Conservation (phyloP, 495 filamentous ascomycete genomes). For the Aspergillus olivimuriae region DNA sequence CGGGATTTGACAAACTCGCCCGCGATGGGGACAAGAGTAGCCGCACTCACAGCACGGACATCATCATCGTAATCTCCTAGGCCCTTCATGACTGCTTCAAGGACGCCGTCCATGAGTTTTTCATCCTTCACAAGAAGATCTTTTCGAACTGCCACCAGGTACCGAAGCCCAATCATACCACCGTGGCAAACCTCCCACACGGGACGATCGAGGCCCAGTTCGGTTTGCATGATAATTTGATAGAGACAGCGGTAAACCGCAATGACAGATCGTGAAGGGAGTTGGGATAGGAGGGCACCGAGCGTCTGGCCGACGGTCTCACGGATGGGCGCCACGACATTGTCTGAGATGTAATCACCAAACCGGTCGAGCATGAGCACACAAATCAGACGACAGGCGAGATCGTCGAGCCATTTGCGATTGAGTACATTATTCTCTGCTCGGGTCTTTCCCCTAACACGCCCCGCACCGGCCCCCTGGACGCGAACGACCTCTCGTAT, state of each 20-base stretch:
- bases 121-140: constrained; percentile 79
- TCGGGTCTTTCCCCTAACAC: constrained; percentile 60
- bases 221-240: constrained; percentile 85
- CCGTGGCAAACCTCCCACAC: constrained; percentile 96
- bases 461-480: constrained; percentile 87
- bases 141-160: constrained; percentile 89
- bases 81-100: constrained; percentile 89
- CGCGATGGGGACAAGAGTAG: constrained; percentile 91
- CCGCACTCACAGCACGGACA: constrained; percentile 92
- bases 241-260: constrained; percentile 74
- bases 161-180: constrained; percentile 92
- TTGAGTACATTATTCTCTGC: constrained; percentile 74
- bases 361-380: constrained; percentile 97
- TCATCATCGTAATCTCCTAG: constrained; percentile 88
- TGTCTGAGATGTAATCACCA: constrained; percentile 96
- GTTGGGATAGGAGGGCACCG: constrained; percentile 77
- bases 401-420: constrained; percentile 80
- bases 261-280: constrained; percentile 68
- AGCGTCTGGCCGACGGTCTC: constrained; percentile 96
- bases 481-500: constrained; percentile 86
- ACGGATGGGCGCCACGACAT: constrained; percentile 89
- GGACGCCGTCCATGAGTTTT: constrained; percentile 85
- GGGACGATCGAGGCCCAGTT: constrained; percentile 60
- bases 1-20: constrained; percentile 85
- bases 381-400: constrained; percentile 86